A percentile compares a stretch with the other conserved stretches of the same genome.
phyloP scores from a whole-genome alignment of 768 basidiomycete species.

The Leccinum rimulosum region DNA sequence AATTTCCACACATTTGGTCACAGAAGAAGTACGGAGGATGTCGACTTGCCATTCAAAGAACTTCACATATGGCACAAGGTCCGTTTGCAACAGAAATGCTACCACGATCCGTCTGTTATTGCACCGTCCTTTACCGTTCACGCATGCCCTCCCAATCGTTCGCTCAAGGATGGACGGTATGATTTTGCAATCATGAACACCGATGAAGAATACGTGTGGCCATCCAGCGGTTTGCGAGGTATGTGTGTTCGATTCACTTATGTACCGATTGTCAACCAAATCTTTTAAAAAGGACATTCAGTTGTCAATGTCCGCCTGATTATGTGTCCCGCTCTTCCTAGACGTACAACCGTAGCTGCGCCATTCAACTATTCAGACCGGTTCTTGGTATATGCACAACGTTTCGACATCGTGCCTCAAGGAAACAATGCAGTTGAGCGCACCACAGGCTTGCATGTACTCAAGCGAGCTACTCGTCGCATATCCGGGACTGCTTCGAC shows the following conservation, averaged over 20 bases:
- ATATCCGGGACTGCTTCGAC: neutral
- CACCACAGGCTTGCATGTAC: constrained; percentile 2
- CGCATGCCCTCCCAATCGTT: neutral
- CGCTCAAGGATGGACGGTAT: neutral
- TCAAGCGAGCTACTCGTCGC: constrained; percentile 1
- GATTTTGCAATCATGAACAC: neutral
- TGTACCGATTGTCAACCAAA: neutral
- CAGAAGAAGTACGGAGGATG: neutral
- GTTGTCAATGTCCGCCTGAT: neutral
- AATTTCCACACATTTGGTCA: neutral
- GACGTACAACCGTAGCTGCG: too few relatives aligned
- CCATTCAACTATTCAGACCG: neutral
- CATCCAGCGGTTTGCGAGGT: neutral
- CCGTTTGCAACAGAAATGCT: neutral
- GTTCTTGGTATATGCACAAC: neutral
- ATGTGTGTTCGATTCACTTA: neutral
- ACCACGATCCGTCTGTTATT: neutral
- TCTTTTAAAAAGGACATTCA: neutral
- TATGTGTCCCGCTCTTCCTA: neutral
- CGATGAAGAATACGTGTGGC: neutral
- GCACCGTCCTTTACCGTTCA: neutral
- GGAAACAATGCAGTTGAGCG: neutral
- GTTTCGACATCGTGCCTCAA: neutral
- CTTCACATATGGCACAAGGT: neutral
- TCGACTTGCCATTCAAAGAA: neutral